A percentile compares a stretch with the other conserved stretches of the same genome.
phyloP scores from a whole-genome alignment of 495 filamentous ascomycete genomes.

The Evansstolkia leycettana region DNA sequence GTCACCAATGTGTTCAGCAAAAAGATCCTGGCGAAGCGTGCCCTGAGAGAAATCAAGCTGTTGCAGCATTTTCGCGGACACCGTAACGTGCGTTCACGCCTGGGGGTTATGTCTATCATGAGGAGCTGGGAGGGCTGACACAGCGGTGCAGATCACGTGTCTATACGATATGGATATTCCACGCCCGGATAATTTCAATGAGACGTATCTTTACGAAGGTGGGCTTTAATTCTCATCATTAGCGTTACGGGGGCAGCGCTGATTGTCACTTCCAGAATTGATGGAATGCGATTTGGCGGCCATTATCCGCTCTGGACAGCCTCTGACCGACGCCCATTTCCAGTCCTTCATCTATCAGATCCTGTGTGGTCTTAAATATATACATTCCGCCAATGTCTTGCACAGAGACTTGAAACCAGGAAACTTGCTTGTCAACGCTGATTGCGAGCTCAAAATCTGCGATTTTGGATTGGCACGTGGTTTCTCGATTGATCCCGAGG shows the following conservation, averaged over 20 bases:
- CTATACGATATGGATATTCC: slow-evolving; percentile 99
- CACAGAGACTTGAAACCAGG: slow-evolving; percentile 96
- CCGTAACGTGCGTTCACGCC: slow-evolving; percentile 46
- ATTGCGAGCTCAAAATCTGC: slow-evolving; percentile 98
- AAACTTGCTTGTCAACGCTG: slow-evolving; percentile 93
- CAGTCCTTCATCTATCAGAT: slow-evolving; percentile 95
- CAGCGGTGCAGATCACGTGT: slow-evolving; percentile 70
- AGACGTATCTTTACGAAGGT: slow-evolving; percentile 98
- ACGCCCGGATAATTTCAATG: slow-evolving; percentile 95
- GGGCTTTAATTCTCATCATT: slow-evolving; percentile 8
- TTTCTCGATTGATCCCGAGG: slow-evolving; percentile 92
- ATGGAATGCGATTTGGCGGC: slow-evolving; percentile 99
- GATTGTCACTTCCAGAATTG: slow-evolving; percentile 51
- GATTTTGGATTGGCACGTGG: slow-evolving; percentile 95
- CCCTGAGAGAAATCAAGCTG: slow-evolving; percentile 94
- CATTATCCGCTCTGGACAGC: slow-evolving; percentile 93
- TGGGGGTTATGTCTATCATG: background rate
- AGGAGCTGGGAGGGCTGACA: slow-evolving; percentile 14
- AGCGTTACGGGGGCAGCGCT: slow-evolving; percentile 1
- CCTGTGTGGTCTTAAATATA: slow-evolving; percentile 92
- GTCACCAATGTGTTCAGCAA: slow-evolving; percentile 99
- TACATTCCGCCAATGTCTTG: slow-evolving; percentile 95
- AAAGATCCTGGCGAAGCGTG: slow-evolving; percentile 97
- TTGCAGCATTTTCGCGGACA: slow-evolving; percentile 94
- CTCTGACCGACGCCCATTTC: slow-evolving; percentile 91